Percentiles rank a stretch among this genome's conserved stretches.
Evolutionary conservation across 768 basidiomycete species (phyloP).

Genomic region (Pholiota molesta): DNA sequence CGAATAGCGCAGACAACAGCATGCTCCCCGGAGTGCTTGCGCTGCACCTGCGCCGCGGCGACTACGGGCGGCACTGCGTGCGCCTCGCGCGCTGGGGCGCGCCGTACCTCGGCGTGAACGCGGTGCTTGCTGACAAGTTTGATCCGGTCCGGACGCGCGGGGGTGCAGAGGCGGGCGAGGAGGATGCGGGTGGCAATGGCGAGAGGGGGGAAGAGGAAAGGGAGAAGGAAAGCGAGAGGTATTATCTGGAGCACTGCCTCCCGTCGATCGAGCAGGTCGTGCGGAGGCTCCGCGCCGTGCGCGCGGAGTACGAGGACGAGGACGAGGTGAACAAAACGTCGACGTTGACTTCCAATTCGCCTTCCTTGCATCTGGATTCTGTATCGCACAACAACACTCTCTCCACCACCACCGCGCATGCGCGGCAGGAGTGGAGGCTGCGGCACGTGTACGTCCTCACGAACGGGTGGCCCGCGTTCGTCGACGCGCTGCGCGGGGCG

Average conservation of each 20-base stretch:
- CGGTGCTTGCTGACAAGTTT: conserved; percentile 31
- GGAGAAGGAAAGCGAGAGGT: conserved; percentile 18
- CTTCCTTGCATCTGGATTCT: too few species aligned
- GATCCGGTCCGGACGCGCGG: neutral
- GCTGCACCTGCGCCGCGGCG: conserved; percentile 58
- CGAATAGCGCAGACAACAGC: too few species aligned
- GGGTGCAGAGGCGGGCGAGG: neutral
- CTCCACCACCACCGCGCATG: neutral
- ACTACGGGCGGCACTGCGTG: conserved; percentile 57
- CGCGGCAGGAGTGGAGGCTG: neutral
- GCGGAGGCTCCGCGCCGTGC: conserved; percentile 34
- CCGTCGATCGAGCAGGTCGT: conserved; percentile 47
- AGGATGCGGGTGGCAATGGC: conserved; percentile 11
- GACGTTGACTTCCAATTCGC: too few species aligned
- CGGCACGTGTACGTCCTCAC: conserved; percentile 51
- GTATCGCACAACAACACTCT: neutral
- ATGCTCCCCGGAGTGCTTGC: conserved; percentile 44
- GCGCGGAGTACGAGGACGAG: conserved; percentile 30
- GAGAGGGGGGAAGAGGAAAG: conserved; percentile 5
- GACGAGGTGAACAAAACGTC: too few species aligned
- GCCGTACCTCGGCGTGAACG: conserved; percentile 54
- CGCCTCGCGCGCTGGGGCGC: conserved; percentile 48
- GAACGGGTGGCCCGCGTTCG: conserved; percentile 50
- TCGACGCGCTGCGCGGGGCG: conserved; percentile 39
- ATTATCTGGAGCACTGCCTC: conserved; percentile 47